A percentile compares a stretch with the other conserved stretches of the same genome.
Conservation (phyloP, 169 alveolate species). For the Eimeria tenella region DNA sequence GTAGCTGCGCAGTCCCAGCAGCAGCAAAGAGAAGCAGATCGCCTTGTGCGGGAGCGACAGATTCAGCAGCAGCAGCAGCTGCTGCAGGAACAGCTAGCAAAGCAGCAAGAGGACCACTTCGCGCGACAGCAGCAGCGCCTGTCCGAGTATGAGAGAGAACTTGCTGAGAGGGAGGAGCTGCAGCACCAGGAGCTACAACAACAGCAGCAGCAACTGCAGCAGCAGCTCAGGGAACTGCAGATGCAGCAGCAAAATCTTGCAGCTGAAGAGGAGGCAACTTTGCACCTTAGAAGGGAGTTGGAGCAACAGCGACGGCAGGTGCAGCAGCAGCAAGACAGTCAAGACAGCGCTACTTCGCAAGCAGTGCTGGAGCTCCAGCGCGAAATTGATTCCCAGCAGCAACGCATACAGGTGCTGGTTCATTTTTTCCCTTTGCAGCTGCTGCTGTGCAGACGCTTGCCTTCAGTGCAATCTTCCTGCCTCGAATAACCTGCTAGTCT, state of each 20-base stretch:
- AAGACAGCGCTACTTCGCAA: background rate
- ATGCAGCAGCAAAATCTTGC: constrained; percentile 27
- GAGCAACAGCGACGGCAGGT: constrained; percentile 36
- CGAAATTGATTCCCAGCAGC: constrained; percentile 38
- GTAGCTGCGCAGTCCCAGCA: constrained; percentile 29
- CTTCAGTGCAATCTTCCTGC: background rate
- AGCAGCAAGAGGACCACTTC: constrained; percentile 11
- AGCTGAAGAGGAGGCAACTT: background rate
- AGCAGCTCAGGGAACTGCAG: constrained; percentile 37
- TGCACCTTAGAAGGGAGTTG: constrained; percentile 5
- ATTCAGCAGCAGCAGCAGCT: constrained; percentile 53
- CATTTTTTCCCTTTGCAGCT: background rate
- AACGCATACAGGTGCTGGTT: constrained; percentile 32
- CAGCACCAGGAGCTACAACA: constrained; percentile 41
- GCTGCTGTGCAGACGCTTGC: background rate
- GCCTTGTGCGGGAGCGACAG: constrained; percentile 25
- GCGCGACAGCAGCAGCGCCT: constrained; percentile 22
- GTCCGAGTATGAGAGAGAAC: constrained; percentile 13
- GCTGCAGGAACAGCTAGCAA: constrained; percentile 23
- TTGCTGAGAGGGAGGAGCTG: constrained; percentile 39
- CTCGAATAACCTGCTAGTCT: background rate
- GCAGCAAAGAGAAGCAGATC: constrained; percentile 51
- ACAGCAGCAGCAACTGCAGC: constrained; percentile 59
- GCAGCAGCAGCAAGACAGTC: constrained; percentile 7
- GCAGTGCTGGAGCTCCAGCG: constrained; percentile 32